A percentile compares a stretch with the other conserved stretches of the same genome.
phyloP scores from a whole-genome alignment of 495 filamentous ascomycete genomes.

The Penicillium manginii region DNA sequence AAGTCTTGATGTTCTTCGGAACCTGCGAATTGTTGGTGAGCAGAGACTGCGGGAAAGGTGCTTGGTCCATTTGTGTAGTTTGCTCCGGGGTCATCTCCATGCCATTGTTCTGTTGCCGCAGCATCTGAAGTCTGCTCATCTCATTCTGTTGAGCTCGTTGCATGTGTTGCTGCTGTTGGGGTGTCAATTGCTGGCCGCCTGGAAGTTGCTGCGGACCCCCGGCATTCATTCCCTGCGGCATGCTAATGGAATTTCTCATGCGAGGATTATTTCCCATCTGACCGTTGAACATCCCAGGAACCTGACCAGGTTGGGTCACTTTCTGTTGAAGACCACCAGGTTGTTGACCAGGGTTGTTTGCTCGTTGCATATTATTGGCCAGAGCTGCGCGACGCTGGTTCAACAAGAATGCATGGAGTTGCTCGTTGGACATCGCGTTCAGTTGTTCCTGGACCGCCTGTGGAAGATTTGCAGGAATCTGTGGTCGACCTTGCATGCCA shows the following conservation, averaged over 20 bases:
- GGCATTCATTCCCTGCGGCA: slow-evolving; percentile 38
- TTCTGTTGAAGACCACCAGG: slow-evolving; percentile 36
- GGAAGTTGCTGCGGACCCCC: slow-evolving; percentile 39
- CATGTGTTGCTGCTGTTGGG: slow-evolving; percentile 35
- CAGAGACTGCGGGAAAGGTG: slow-evolving; percentile 44
- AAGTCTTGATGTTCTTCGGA: slow-evolving; percentile 67
- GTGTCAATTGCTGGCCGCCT: slow-evolving; percentile 39
- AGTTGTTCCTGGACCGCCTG: slow-evolving; percentile 41
- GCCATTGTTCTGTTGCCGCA: slow-evolving; percentile 45
- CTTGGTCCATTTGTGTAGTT: slow-evolving; percentile 51
- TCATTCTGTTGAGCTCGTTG: slow-evolving; percentile 35
- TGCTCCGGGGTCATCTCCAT: slow-evolving; percentile 50
- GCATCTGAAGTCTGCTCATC: slow-evolving; percentile 38
- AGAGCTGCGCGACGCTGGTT: slow-evolving; percentile 38
- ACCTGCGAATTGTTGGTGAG: slow-evolving; percentile 44
- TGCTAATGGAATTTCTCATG: slow-evolving; percentile 37
- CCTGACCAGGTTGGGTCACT: slow-evolving; percentile 39
- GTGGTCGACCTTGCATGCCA: slow-evolving; percentile 39
- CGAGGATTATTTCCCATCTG: slow-evolving; percentile 42
- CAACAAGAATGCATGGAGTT: slow-evolving; percentile 38
- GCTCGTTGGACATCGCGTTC: slow-evolving; percentile 37
- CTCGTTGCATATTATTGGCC: slow-evolving; percentile 33
- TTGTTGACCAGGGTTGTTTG: slow-evolving; percentile 29
- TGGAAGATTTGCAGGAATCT: slow-evolving; percentile 41
- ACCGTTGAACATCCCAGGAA: slow-evolving; percentile 40